Conservation (phyloP, 1,284 basidiomycete species). For the Cutaneotrichosporon sp. region DNA sequence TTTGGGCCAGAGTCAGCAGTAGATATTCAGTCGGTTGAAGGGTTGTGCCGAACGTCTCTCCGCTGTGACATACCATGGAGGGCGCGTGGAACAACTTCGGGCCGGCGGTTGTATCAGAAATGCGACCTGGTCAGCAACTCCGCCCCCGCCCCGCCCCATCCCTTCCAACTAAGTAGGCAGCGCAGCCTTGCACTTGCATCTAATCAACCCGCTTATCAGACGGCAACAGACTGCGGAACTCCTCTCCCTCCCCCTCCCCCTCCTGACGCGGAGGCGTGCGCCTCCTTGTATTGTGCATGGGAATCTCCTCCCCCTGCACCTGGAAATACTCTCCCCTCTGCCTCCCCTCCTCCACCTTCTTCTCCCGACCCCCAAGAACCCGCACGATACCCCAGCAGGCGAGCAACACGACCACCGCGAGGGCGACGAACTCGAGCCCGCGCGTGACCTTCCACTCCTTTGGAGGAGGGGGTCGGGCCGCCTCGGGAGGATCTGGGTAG, state of each 20-base stretch:
- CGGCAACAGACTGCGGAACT: conserved; percentile 1
- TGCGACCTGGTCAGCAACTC: background rate
- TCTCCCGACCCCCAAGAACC: background rate
- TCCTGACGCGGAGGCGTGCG: background rate
- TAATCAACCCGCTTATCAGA: background rate
- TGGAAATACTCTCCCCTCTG: conserved; percentile 2
- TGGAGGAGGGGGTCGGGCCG: conserved; percentile 2
- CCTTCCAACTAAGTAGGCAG: background rate
- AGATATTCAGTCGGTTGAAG: too few relatives aligned
- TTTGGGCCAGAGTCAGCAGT: too few relatives aligned
- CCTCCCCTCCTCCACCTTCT: background rate
- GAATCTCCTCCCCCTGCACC: conserved; percentile 6
- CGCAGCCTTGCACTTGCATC: background rate
- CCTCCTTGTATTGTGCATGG: background rate
- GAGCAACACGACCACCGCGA: background rate
- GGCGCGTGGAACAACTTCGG: too few relatives aligned
- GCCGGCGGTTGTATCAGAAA: too few relatives aligned
- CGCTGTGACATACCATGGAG: too few relatives aligned
- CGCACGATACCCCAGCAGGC: background rate
- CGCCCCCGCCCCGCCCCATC: background rate
- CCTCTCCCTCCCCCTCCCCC: conserved; percentile 3
- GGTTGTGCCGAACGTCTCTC: too few relatives aligned
- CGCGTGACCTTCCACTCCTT: background rate
- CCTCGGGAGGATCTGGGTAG: background rate
- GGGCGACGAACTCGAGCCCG: background rate